Evolutionary conservation across 495 filamentous ascomycete genomes (phyloP), one percentile per base, ranked within the genome.

Genomic region (Ascobolus immersus): DNA sequence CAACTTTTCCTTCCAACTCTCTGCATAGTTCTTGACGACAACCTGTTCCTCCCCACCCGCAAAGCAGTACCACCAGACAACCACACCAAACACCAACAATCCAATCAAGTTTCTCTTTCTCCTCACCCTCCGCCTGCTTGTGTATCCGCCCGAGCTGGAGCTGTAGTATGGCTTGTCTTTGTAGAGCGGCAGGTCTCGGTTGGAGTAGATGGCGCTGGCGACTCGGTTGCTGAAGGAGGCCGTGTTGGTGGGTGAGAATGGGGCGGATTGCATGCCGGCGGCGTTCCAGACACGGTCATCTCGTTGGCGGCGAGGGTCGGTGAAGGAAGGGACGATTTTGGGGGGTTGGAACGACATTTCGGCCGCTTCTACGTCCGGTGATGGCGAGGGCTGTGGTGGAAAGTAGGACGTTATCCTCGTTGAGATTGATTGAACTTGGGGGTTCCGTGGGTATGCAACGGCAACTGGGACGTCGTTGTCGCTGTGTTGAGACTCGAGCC

Each of bases 161-260:
- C 76, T 76, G 30, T 62, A 59, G 49, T 79, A 89, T 17, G 86
- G 86, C 48, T 99, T 99, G 54, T 99, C 86, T 59, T 99, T 99
- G 55, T 99, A 99, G 71, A 94, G 75, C 24, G 86, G 86, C 17
- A 99, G 57, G 21, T 69, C 61, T 33, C 62, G 66, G 28, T 64
- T 55, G 17, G 59, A 57, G 39, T 73, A 69, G 26, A 67, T 58
- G 10, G 55, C 56, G 51, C 46, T 59, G 52, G 23, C 58, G 32
- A 45, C 48, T 28, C 55, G 49, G 37, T 59, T 54, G 22, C 22
- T n/a, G 22, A 7, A 25, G 22, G n/a, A 7, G 7, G 7, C 22
- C 22, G 22, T 7, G 22, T n/a, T 7, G 7, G 22, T 31, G 28
- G n/a, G 11, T 31, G 28, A 31, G 4, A 10, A 10, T 4, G 28